Evolutionary conservation across 1,139 yeast genomes (phyloP), one percentile per base, ranked within the genome.

Genomic region (Zhuliangozyma parablackwelliae): DNA sequence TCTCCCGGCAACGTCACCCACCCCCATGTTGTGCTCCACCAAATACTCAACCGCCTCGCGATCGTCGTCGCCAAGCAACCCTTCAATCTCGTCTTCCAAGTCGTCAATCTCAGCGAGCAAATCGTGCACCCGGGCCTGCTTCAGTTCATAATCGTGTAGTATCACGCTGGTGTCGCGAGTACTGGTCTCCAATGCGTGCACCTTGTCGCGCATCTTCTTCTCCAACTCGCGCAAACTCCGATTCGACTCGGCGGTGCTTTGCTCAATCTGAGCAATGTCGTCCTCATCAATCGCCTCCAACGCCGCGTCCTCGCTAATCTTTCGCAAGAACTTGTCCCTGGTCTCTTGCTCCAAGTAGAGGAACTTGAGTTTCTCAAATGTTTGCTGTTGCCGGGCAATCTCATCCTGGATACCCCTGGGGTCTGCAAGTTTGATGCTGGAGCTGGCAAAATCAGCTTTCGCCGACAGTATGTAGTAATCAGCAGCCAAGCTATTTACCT

Each of bases 301-400:
- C 26, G 32, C 23, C 29, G 26, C 26, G 6, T 16, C 25, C 28
- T 26, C 11, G 12, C 12, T n/a, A n/a, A 53, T 49, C 24, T 44
- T 47, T 34, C 78, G 50, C 31, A 81, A 58, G 51, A 81, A 81
- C 57, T 76, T 70, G 43, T 80, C 84, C 46, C 83, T 69, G 2
- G 86, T 72, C 48, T 80, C 88, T 48, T 80, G 84, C 50, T 82
- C 89, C 34, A 80, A 56, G 50, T 79, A 81, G 33, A 78, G 70
- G 42, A 80, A 78, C 50, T 80, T 79, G 32, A 80, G 59, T 37
- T 78, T 66, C 13, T 72, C 66, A 44, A 74, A 73, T 26, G 67
- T 54, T 42, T 69, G 71, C 38, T 63, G 59, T 37, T 64, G 63
- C 37, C 53, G 50, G 23, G 51, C 47, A 13, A 65, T 50, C 33